A percentile compares a stretch with the other conserved stretches of the same genome.
Evolutionary conservation across 805 yeast genomes (phyloP).

Genomic region (Debaryomyces prosopidis): DNA sequence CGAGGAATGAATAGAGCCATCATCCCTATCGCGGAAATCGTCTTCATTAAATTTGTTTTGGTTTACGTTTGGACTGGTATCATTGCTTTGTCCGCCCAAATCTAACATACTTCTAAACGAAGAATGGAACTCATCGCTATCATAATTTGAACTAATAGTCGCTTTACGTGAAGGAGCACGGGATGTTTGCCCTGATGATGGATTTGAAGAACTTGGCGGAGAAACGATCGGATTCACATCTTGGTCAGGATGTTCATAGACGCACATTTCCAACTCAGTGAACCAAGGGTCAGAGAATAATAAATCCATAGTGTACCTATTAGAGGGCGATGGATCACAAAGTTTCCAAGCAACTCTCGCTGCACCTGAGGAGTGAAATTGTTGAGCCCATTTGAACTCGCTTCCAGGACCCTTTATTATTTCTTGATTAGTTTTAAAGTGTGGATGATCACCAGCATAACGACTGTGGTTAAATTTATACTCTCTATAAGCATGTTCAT

Average conservation of each 20-base stretch:
- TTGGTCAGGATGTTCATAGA: conserved; percentile 49
- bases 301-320: conserved; percentile 55
- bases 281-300: conserved; percentile 69
- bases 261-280: conserved; percentile 56
- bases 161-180: conserved; percentile 34
- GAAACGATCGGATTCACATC: conserved; percentile 33
- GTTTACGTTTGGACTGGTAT: neutral
- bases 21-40: conserved; percentile 10
- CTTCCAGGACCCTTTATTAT: conserved; percentile 62
- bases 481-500: conserved; percentile 54
- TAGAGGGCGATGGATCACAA: conserved; percentile 58
- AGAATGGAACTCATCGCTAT: conserved; percentile 19
- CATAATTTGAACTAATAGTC: conserved; percentile 17
- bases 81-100: conserved; percentile 14
- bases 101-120: conserved; percentile 44
- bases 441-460: conserved; percentile 41
- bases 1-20: conserved; percentile 21
- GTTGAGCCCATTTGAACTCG: conserved; percentile 70
- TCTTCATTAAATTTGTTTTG: neutral
- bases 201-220: conserved; percentile 22
- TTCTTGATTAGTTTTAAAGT: conserved; percentile 48
- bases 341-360: conserved; percentile 75
- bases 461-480: conserved; percentile 51
- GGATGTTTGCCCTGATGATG: conserved; percentile 21
- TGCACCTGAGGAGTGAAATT: conserved; percentile 56